phyloP scores from a whole-genome alignment of 768 basidiomycete genomes.

The Tricholoma sp. region DNA sequence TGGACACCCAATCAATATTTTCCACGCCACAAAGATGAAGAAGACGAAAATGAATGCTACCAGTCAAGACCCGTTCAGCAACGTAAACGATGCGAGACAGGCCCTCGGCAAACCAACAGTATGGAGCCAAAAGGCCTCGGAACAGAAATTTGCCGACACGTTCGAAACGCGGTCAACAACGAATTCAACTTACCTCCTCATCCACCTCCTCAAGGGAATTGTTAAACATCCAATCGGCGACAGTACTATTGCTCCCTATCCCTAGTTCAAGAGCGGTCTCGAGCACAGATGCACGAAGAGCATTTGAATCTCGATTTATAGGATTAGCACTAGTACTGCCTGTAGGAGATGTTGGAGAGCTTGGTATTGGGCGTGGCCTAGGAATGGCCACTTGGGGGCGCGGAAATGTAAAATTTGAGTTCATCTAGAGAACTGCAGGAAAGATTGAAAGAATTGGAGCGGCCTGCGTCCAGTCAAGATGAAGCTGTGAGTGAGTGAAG shows the following conservation, averaged over 20 bases:
- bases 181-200: slow-evolving; percentile 34
- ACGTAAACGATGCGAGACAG: neutral
- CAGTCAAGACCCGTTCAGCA: neutral
- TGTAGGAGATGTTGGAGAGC: slow-evolving; percentile 9
- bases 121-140: neutral
- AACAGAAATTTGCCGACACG: neutral
- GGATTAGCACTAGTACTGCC: slow-evolving; percentile 5
- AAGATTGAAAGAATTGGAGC: slow-evolving; percentile 1
- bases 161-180: neutral
- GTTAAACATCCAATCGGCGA: slow-evolving; percentile 71
- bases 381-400: slow-evolving; percentile 17
- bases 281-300: slow-evolving; percentile 67
- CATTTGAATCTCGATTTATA: slow-evolving; percentile 45
- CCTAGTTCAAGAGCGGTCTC: slow-evolving; percentile 70
- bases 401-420: slow-evolving; percentile 30
- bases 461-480: slow-evolving; percentile 9
- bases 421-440: slow-evolving; percentile 17
- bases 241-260: slow-evolving; percentile 49
- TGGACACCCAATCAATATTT: neutral
- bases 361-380: slow-evolving; percentile 14
- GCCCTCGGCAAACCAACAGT: neutral
- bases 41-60: neutral
- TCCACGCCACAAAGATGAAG: neutral
- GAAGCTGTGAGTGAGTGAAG: no score
- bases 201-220: slow-evolving; percentile 54